A percentile compares a stretch with the other conserved stretches of the same genome.
Conservation (phyloP, 495 filamentous ascomycete genomes). For the Aspergillus incahuasiensis region DNA sequence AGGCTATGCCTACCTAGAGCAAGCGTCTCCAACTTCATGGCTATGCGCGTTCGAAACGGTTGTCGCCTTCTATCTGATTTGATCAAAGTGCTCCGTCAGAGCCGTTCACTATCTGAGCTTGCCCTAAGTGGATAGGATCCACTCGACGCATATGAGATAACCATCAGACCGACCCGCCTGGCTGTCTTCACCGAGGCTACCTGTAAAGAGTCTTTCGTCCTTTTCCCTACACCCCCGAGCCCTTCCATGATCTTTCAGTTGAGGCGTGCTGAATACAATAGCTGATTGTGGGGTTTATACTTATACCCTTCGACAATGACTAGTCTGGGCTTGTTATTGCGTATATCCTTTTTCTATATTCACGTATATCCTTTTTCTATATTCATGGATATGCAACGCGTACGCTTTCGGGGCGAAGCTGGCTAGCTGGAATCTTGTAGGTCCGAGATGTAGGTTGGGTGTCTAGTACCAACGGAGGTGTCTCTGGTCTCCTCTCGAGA, state of each 20-base stretch:
- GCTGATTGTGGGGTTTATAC: neutral
- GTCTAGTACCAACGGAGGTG: slow-evolving; percentile 9
- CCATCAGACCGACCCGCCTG: neutral
- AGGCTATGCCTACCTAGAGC: too few relatives aligned
- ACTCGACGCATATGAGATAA: neutral
- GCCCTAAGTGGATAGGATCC: neutral
- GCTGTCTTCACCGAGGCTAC: neutral
- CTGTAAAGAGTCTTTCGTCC: neutral
- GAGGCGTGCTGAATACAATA: too few relatives aligned
- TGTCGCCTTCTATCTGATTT: too few relatives aligned
- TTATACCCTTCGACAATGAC: neutral
- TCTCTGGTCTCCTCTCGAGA: neutral
- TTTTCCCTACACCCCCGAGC: neutral
- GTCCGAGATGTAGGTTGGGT: slow-evolving; percentile 14
- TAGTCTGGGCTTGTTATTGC: slow-evolving; percentile 1
- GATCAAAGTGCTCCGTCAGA: too few relatives aligned
- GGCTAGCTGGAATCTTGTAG: neutral
- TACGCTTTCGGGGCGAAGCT: too few relatives aligned
- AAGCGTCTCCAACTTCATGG: too few relatives aligned
- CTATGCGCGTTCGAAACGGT: too few relatives aligned
- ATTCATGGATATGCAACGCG: too few relatives aligned
- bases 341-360: too few relatives aligned
- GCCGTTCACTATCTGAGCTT: neutral
- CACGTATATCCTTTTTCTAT: too few relatives aligned
- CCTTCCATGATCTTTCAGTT: neutral